Evolutionary conservation across 495 filamentous ascomycete genomes (phyloP).

Genomic region (Hypoxylon fuscum): DNA sequence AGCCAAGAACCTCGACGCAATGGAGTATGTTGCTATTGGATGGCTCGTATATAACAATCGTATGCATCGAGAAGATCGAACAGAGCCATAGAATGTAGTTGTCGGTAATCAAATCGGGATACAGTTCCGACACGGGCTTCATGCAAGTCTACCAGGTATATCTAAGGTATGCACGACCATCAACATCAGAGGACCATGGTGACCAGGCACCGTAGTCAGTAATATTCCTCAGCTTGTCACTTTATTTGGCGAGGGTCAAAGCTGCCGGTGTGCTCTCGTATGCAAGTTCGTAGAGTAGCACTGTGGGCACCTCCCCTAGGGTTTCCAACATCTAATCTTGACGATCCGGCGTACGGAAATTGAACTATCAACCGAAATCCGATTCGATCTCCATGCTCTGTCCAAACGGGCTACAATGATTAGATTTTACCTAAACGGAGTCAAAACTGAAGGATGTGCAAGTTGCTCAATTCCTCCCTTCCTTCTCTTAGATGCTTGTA

Average conservation of each 20-base stretch:
- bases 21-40: too few relatives aligned
- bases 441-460: background rate
- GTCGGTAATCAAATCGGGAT: background rate
- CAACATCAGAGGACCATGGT: background rate
- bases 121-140: background rate
- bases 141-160: background rate
- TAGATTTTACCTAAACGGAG: background rate
- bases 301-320: background rate
- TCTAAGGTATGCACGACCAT: background rate
- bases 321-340: background rate
- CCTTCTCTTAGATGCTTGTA: slow-evolving; percentile 47
- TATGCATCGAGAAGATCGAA: background rate
- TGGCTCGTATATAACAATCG: too few relatives aligned
- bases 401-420: background rate
- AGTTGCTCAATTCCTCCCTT: background rate
- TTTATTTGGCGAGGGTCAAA: background rate
- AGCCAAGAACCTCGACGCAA: background rate
- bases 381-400: background rate
- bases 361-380: background rate
- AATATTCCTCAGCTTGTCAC: background rate
- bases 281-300: background rate
- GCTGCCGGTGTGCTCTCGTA: background rate
- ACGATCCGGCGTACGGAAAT: background rate
- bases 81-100: background rate
- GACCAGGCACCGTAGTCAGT: background rate